Evolutionary conservation across 495 filamentous ascomycete species (phyloP), one percentile per base, ranked within the genome.

Genomic region (Penicillium samsonianum): DNA sequence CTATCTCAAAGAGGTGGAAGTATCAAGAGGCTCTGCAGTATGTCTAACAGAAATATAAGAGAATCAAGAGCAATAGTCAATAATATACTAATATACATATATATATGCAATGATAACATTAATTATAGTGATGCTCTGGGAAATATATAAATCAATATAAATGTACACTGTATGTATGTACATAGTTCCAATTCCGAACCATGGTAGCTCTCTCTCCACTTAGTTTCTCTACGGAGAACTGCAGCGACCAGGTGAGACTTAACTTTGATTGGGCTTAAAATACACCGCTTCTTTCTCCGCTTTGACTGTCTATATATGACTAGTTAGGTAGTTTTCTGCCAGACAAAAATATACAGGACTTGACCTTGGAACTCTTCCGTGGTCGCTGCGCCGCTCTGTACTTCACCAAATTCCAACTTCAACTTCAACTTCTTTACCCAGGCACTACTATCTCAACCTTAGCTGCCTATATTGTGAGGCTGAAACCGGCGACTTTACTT

Each of bases 131-230:
- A 8, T n/a, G 11, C 31, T 33, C 31, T 35, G 14, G 14, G 14
- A 30, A 30, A 30, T 10, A 38, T 38, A 38, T 9, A n/a, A 38
- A n/a, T 17, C 16, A n/a, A 38, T 17, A 38, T 38, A 17, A 3
- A 38, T 38, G 23, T 17, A 46, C 8, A 28, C 41, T 7, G 26
- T 5, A 30, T 25, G 23, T 25, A 25, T 25, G 23, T 25, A 25
- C 23, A 25, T 37, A 30, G 48, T 48, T 31, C 59, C 56, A 55
- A 62, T 65, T n/a, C 45, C 40, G 57, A 61, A 66, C 64, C 60
- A 67, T 58, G 62, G 62, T 53, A 57, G 59, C 58, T 58, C 55
- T 33, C 61, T 56, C 60, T 56, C 59, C 50, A 55, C 67, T 67
- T 61, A 62, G 43, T 52, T 57, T 54, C 47, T 45, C 26, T 48